These are phyloP conservation scores for Naganishia kalamii DNA, from an alignment of 768 basidiomycete genomes.

Conservation along the genomic window DNA sequence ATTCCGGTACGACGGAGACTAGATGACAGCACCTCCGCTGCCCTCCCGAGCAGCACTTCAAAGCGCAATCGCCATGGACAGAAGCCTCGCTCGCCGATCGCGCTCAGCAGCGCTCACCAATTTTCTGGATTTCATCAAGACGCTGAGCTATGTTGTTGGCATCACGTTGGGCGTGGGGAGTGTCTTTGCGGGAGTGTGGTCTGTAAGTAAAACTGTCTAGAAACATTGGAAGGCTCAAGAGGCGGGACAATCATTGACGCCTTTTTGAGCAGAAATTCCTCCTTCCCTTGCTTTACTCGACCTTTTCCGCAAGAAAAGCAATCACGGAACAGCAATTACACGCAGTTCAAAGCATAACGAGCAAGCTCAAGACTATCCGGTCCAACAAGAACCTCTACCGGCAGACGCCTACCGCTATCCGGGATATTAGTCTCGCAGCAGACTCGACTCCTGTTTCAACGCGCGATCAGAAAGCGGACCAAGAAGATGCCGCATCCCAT, in stretches of 20 bases:
- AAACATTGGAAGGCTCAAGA: too few relatives aligned
- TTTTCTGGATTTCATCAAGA: constrained; percentile 26
- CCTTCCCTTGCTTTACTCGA: constrained; percentile 40
- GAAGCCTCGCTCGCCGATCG: background rate
- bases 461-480: background rate
- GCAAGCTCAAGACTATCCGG: constrained; percentile 25
- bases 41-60: background rate
- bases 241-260: background rate
- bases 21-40: background rate
- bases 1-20: background rate
- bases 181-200: constrained; percentile 32
- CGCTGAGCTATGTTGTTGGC: constrained; percentile 34
- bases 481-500: background rate
- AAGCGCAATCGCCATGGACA: background rate
- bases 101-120: constrained; percentile 2
- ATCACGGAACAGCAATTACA: constrained; percentile 34
- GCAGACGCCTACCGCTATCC: background rate
- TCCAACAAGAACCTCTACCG: constrained; percentile 5
- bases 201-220: constrained; percentile 18
- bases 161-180: constrained; percentile 34
- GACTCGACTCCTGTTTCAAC: background rate
- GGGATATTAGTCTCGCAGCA: background rate
- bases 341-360: constrained; percentile 18
- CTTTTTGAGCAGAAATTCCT: constrained; percentile 25
- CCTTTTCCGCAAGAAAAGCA: constrained; percentile 40